A percentile compares a stretch with the other conserved stretches of the same genome.
Conservation (phyloP, 139 green algal genomes). For the Gonium pectorale region DNA sequence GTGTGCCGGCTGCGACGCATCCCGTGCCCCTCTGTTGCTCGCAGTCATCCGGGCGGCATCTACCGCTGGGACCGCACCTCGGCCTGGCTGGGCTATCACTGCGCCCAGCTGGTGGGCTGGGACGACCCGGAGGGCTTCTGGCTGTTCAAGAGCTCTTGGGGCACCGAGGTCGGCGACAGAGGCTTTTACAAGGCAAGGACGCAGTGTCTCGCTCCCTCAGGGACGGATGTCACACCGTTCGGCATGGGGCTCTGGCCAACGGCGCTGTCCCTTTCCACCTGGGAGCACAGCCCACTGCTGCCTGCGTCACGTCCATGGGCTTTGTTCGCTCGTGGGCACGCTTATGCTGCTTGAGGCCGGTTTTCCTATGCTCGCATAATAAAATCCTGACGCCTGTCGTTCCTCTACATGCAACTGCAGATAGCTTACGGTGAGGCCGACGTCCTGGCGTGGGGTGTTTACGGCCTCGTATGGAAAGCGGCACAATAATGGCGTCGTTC, state of each 20-base stretch:
- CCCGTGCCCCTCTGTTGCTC: too few species aligned
- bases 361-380: too few species aligned
- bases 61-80: background rate
- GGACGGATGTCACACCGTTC: background rate
- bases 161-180: background rate
- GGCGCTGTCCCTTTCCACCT: too few species aligned
- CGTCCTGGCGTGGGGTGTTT: background rate
- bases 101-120: conserved; percentile 19
- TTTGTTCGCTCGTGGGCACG: too few species aligned
- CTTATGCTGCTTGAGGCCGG: too few species aligned
- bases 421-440: conserved; percentile 1
- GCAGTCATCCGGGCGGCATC: background rate
- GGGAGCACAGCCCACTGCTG: too few species aligned
- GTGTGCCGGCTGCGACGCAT: background rate
- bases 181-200: background rate
- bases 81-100: background rate
- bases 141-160: conserved; percentile 24
- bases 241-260: too few species aligned
- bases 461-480: background rate
- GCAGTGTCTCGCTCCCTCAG: too few species aligned
- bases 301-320: too few species aligned
- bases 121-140: background rate
- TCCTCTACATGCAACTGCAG: background rate
- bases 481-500: too few species aligned
- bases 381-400: too few species aligned